A percentile compares a stretch with the other conserved stretches of the same genome.
Conservation (phyloP, 257 asterid species). For the Fraxinus anomala region DNA sequence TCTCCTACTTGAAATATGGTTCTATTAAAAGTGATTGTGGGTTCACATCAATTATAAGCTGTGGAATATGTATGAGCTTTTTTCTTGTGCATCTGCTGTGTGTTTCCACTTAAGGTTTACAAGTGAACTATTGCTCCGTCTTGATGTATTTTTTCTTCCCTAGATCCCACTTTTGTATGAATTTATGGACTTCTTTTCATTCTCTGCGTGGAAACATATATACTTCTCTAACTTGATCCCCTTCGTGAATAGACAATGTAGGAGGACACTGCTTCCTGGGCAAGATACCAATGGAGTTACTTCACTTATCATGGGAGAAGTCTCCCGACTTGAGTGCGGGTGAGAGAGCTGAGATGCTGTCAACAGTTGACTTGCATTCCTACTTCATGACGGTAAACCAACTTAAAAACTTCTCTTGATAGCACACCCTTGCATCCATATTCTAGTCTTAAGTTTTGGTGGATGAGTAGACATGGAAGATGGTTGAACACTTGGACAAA, state of each 20-base stretch:
- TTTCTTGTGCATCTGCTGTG: background rate
- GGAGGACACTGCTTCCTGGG: conserved; percentile 83
- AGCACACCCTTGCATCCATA: background rate
- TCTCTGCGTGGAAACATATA: conserved; percentile 15
- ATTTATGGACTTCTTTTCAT: background rate
- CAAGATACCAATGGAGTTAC: conserved; percentile 81
- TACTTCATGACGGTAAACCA: conserved; percentile 69
- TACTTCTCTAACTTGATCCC: conserved; percentile 26
- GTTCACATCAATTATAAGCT: background rate
- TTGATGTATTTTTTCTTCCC: background rate
- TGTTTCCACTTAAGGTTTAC: background rate
- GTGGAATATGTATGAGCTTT: background rate
- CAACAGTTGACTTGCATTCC: conserved; percentile 79
- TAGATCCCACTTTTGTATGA: background rate
- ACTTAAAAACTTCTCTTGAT: background rate
- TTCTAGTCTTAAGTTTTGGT: conserved; percentile 17
- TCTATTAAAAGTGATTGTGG: background rate
- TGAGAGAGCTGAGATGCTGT: conserved; percentile 83
- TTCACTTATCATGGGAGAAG: conserved; percentile 80
- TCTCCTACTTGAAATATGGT: background rate
- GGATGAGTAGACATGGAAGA: conserved; percentile 16
- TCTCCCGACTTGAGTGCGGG: conserved; percentile 77
- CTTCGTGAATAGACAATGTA: conserved; percentile 53
- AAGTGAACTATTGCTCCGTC: background rate
- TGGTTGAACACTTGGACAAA: conserved; percentile 2